Conservation (phyloP, 2,329 filamentous ascomycete genomes). For the Colletotrichum acutatum region DNA sequence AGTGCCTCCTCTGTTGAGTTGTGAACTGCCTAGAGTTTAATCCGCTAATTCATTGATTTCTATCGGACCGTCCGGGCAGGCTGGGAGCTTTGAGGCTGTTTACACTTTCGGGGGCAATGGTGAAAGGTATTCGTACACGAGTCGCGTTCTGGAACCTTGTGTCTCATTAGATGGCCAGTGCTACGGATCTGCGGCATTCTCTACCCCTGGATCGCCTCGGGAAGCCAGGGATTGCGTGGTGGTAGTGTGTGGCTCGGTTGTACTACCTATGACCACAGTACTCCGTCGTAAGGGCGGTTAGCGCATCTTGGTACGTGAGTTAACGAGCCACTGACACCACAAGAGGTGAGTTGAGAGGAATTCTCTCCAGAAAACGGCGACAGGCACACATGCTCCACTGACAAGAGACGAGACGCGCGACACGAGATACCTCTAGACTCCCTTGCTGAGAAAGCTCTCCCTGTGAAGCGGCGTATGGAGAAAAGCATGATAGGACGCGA, state of each 20-base stretch:
- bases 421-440: background rate
- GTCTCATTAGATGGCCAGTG: constrained; percentile 6
- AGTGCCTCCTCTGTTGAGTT: background rate
- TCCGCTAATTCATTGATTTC: background rate
- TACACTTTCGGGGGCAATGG: background rate
- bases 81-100: background rate
- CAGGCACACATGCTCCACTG: background rate
- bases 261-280: too few relatives aligned
- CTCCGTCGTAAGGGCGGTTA: background rate
- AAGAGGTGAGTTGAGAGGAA: background rate
- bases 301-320: background rate
- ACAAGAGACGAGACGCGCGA: background rate
- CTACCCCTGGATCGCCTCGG: background rate
- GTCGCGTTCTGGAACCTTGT: background rate
- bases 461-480: too few relatives aligned
- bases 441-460: background rate
- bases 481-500: background rate
- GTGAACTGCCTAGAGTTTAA: background rate
- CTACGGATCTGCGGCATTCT: constrained; percentile 5
- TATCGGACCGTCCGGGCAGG: background rate
- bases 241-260: background rate
- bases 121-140: background rate
- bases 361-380: too few relatives aligned
- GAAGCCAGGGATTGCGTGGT: background rate
- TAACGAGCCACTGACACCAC: background rate